Evolutionary conservation across 129 eudicot species (phyloP), one percentile per base, ranked within the genome.

Genomic region (Oenanthe sinensis): DNA sequence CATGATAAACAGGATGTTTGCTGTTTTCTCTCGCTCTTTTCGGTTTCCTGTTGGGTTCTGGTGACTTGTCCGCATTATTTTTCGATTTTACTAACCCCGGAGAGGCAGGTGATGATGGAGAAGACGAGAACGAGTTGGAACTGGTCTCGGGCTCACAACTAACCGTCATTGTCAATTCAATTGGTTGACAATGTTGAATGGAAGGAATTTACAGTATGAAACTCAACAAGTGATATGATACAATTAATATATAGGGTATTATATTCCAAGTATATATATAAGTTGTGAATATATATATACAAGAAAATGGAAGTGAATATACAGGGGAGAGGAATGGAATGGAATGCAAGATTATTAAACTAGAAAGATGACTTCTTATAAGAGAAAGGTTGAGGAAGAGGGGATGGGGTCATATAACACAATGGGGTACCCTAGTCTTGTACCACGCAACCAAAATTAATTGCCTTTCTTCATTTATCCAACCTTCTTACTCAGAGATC

Each of bases 1-100:
- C 98, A 8, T 90, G 86, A 83, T 91, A 93, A 48, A 91, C 93
- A 3, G 97, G 98, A 80, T 93, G 98, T 45, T 88, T 89, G 71
- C 80, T 77, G 17, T 71, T 71, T 42, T 86, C 91, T 26, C 94
- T 80, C 42, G 46, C 81, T 63, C 89, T 58, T 81, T 89, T 88
- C 28, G 47, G 12, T 42, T 81, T 84, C 60, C 33, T 9, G 68
- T 84, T 79, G 42, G 73, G 40, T 13, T 76, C 84, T 6, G 33
- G 12, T 60, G 77, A 13, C 12, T 74, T 50, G 0, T 46, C 36
- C 15, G 0, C 3, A 8, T n/a, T 17, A 6, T 73, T 45, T 24
- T 47, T 24, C 78, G 75, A 58, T 65, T 79, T 74, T 54, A 79
- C 49, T 8, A 52, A 84, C 75, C 40, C 79, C 68, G 91, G 47